phyloP scores from a whole-genome alignment of 1,284 basidiomycete species.

The Austropuccinia psidii region DNA sequence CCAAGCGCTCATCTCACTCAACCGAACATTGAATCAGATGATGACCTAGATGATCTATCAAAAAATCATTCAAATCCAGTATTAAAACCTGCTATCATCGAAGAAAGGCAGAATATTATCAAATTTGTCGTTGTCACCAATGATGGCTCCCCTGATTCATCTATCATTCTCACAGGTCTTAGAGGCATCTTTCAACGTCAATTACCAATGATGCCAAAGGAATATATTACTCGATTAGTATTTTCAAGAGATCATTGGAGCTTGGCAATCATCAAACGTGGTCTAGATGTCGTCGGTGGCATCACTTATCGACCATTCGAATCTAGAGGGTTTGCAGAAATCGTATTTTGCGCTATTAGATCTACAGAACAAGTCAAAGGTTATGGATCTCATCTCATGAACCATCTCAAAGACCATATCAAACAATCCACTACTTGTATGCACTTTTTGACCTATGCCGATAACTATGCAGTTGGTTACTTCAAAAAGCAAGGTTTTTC shows the following conservation, averaged over 20 bases:
- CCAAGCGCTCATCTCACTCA: too few relatives aligned
- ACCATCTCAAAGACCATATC: constrained; percentile 94
- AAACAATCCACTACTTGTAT: constrained; percentile 69
- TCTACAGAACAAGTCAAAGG: constrained; percentile 98
- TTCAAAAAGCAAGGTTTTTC: constrained; percentile 99
- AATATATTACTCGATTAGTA: constrained; percentile 94
- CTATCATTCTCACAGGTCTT: constrained; percentile 81
- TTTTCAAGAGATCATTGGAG: constrained; percentile 85
- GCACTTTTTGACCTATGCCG: constrained; percentile 96
- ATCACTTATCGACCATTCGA: constrained; percentile 97
- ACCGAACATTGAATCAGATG: neutral
- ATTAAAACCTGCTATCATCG: constrained; percentile 61
- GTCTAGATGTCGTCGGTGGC: constrained; percentile 92
- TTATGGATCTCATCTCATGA: constrained; percentile 98
- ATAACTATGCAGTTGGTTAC: constrained; percentile 98
- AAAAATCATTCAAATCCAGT: constrained; percentile 10
- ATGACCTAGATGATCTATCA: constrained; percentile 1
- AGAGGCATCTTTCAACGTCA: constrained; percentile 98
- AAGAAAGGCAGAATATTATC: constrained; percentile 76
- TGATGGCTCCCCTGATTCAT: constrained; percentile 59
- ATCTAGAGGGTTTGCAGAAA: constrained; percentile 90
- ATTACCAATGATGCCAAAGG: constrained; percentile 96
- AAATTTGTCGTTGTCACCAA: constrained; percentile 78
- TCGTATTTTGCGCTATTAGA: constrained; percentile 97
- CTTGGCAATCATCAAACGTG: constrained; percentile 90